Base-by-base conservation (phyloP, 805 yeast genomes). In the Ogataea nitratoaversa region DNA sequence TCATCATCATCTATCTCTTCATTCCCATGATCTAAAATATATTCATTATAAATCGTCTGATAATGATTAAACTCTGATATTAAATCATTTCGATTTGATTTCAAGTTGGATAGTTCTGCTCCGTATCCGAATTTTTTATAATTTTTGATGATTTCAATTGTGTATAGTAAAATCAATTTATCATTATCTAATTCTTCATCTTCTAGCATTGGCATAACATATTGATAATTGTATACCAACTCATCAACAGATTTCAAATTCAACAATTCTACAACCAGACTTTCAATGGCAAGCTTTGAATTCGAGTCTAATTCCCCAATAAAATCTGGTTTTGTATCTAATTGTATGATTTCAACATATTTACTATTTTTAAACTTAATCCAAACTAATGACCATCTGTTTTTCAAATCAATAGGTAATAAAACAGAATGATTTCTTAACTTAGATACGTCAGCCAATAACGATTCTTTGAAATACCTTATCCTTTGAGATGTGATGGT, bases 381-480 rank as follows among this genome's bases (percentile, higher is more conserved):
- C 63, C 63, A 58, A 2, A 58, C 34, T 18, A 54, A 37, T 2
- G 59, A 42, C 62, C 62, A 58, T 16, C 37, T 29, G n/a, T 46
- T 31, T 5, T 45, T 37, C 17, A 48, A 31, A 28, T 50, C 50
- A 2, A 55, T 34, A 1, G 55, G 57, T n/a, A 57, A 36, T 2
- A 58, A 8, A 11, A 58, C 11, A 14, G 48, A 52, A 22, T 39
- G 29, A 13, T 27, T 27, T 8, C 14, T 9, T 9, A 27, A 9
- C 29, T 13, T 27, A 9, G 14, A 27, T 5, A 5, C 6, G 13
- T 27, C 14, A 5, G 8, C 13, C 29, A 27, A 8, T 9, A 27
- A 5, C 14, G 29, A 27, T 27, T 27, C 13, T 14, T 27, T 27
- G 29, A 27, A 27, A 27, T 13, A 5, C n/a, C n/a, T n/a, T n/a